Evolutionary conservation across 1,139 yeast genomes (phyloP).

Genomic region (Scheffersomyces lignicola): DNA sequence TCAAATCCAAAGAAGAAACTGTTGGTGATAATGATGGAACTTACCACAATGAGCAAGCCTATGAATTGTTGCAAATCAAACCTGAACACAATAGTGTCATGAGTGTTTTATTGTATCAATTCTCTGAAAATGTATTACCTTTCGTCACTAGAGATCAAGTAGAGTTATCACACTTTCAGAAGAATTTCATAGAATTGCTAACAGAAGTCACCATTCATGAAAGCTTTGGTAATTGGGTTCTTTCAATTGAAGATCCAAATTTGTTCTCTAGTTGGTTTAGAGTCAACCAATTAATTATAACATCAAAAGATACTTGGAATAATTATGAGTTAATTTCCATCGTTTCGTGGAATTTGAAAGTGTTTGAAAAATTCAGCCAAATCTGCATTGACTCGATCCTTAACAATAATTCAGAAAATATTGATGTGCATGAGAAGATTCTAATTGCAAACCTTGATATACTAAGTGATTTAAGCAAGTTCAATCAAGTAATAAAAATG

Average conservation of each 20-base stretch:
- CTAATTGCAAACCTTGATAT: slow-evolving; percentile 44
- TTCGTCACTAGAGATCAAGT: slow-evolving; percentile 5
- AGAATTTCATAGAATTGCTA: slow-evolving; percentile 13
- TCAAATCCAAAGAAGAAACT: slow-evolving; percentile 3
- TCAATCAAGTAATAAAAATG: slow-evolving; percentile 52
- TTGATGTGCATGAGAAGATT: slow-evolving; percentile 20
- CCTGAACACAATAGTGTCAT: slow-evolving; percentile 9
- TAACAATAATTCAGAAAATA: slow-evolving; percentile 11
- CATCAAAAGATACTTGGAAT: slow-evolving; percentile 55
- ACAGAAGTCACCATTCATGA: slow-evolving; percentile 23
- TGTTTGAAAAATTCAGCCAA: slow-evolving; percentile 27
- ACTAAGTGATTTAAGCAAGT: slow-evolving; percentile 50
- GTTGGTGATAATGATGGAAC: slow-evolving; percentile 10
- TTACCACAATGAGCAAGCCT: slow-evolving; percentile 5
- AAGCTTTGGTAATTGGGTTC: slow-evolving; percentile 22
- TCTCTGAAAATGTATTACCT: slow-evolving; percentile 5
- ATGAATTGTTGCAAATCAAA: slow-evolving; percentile 8
- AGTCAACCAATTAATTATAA: slow-evolving; percentile 41
- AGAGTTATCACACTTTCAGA: not conserved
- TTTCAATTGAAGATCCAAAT: not conserved
- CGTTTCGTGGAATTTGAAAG: slow-evolving; percentile 53
- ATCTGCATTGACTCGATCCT: slow-evolving; percentile 11
- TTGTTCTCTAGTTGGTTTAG: slow-evolving; percentile 10
- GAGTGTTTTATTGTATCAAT: slow-evolving; percentile 8
- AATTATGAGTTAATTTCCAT: slow-evolving; percentile 51